phyloP scores from a whole-genome alignment of 148 eudicot species.

The Drosera capensis region DNA sequence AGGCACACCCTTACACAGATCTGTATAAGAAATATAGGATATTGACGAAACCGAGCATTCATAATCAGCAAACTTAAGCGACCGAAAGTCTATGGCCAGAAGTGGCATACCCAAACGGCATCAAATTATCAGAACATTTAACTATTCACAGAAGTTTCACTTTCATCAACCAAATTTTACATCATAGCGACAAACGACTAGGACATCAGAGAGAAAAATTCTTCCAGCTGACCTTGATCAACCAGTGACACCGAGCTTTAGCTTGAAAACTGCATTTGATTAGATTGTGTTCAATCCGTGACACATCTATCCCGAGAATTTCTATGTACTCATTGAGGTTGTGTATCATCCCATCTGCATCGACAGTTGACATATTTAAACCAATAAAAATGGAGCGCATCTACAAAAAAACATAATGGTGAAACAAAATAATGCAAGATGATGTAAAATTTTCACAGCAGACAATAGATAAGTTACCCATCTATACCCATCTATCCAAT shows the following conservation, averaged over 20 bases:
- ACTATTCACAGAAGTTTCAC: no score
- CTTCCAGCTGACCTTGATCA: conserved; percentile 46
- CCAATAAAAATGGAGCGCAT: neutral
- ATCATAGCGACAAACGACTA: no score
- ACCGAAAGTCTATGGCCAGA: no score
- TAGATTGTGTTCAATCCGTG: conserved; percentile 15
- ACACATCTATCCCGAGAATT: conserved; percentile 37
- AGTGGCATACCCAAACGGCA: no score
- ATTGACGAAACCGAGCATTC: no score
- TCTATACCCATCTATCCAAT: no score
- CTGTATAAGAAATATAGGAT: no score
- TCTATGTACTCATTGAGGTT: conserved; percentile 79
- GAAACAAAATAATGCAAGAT: neutral
- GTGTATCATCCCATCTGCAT: conserved; percentile 71
- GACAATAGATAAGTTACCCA: neutral
- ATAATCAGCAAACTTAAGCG: no score
- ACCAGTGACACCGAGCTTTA: conserved; percentile 60
- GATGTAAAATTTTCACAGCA: neutral
- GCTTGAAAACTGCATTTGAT: conserved; percentile 15
- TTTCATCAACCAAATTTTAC: no score
- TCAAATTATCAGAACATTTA: no score
- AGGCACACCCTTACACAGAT: no score
- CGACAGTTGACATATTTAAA: neutral
- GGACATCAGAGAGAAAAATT: conserved; percentile 26
- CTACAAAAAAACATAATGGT: neutral